Evolutionary conservation across 2,329 filamentous ascomycete species (phyloP).

Genomic region (Neofusicoccum sp.): DNA sequence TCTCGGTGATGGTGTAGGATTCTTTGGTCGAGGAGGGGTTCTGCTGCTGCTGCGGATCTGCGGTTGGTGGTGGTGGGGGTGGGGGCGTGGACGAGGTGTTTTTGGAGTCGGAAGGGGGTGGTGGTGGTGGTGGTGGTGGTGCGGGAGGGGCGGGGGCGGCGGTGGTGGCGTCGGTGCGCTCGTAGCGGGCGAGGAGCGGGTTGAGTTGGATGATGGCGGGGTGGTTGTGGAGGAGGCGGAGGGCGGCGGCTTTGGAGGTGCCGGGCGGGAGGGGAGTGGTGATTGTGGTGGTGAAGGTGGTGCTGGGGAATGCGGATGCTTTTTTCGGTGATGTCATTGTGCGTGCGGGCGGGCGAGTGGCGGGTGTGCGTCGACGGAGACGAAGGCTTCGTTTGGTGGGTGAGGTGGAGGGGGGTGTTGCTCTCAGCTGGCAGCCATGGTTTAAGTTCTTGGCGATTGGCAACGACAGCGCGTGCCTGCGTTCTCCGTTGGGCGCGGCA

Average conservation of each 20-base stretch:
- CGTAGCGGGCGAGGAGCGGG: slow-evolving; percentile 1
- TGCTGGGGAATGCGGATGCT: neutral
- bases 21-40: neutral
- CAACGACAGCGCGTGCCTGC: too few species aligned
- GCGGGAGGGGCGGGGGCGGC: neutral
- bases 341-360: neutral
- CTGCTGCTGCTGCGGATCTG: too few species aligned
- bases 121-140: neutral
- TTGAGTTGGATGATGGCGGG: neutral
- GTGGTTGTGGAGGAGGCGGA: slow-evolving; percentile 9
- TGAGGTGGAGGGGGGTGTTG: too few species aligned
- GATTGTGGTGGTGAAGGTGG: neutral
- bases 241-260: neutral
- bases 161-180: neutral
- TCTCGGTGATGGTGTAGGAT: slow-evolving; percentile 3
- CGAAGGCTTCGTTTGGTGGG: neutral
- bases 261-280: neutral
- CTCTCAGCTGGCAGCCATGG: too few species aligned
- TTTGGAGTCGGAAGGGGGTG: neutral
- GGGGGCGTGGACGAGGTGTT: neutral
- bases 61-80: too few species aligned
- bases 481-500: too few species aligned
- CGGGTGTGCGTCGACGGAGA: neutral
- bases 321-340: too few species aligned
- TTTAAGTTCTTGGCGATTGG: too few species aligned